phyloP scores from a whole-genome alignment of 306 rosid species.

The Cucumis melo region DNA sequence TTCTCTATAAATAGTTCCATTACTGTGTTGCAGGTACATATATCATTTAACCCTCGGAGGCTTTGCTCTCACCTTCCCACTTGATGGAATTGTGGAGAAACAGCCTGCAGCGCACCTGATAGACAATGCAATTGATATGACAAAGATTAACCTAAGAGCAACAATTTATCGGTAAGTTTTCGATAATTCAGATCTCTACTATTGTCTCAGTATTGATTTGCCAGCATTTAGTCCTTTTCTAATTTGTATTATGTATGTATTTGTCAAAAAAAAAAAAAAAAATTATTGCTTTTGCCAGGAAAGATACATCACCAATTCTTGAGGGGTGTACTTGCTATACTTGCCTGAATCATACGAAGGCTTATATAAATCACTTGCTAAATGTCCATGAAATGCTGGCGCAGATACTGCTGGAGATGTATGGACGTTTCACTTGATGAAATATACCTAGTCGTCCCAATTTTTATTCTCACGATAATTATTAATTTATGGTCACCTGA shows the following conservation, averaged over 20 bases:
- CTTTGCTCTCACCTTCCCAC: slow-evolving; percentile 67
- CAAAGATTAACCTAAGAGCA: slow-evolving; percentile 80
- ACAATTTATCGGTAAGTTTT: slow-evolving; percentile 48
- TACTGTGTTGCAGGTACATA: slow-evolving; percentile 39
- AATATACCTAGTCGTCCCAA: neutral
- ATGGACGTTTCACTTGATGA: slow-evolving; percentile 5
- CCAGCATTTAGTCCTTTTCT: neutral
- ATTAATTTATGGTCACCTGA: neutral
- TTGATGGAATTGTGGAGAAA: slow-evolving; percentile 26
- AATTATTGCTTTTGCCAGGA: slow-evolving; percentile 29
- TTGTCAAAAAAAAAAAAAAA: neutral
- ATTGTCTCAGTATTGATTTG: neutral
- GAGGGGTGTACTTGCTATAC: slow-evolving; percentile 67
- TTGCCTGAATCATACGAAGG: slow-evolving; percentile 73
- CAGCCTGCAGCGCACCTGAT: slow-evolving; percentile 17
- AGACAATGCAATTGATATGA: slow-evolving; percentile 36
- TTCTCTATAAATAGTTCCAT: neutral
- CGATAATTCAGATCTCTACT: neutral
- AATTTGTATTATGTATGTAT: neutral
- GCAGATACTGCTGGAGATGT: slow-evolving; percentile 77
- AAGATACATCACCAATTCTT: slow-evolving; percentile 55
- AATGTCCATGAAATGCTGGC: slow-evolving; percentile 96
- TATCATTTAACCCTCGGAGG: slow-evolving; percentile 72
- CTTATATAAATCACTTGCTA: slow-evolving; percentile 80
- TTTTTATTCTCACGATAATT: slow-evolving; percentile 3